Evolutionary conservation across 2,329 filamentous ascomycete species (phyloP).

Genomic region (Diaporthe aspalathi): DNA sequence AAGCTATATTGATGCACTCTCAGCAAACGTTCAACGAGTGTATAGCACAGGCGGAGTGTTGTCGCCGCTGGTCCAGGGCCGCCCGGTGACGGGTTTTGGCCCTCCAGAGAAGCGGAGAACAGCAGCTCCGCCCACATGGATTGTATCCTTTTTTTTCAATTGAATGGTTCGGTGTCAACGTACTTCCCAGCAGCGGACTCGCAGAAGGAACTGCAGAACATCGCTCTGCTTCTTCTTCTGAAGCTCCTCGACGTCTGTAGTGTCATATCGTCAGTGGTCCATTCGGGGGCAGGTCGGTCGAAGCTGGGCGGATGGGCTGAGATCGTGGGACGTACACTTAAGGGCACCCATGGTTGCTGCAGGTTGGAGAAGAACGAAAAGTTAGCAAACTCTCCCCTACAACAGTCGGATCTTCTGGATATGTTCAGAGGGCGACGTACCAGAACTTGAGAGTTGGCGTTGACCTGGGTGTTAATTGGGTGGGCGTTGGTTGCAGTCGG

Average conservation of each 20-base stretch:
- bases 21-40: conserved; percentile 99
- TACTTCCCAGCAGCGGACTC: conserved; percentile 99
- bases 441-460: conserved; percentile 34
- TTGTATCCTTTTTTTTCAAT: conserved; percentile 32
- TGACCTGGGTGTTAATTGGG: conserved; percentile 35
- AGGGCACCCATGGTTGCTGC: conserved; percentile 95
- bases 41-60: conserved; percentile 76
- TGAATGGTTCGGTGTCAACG: conserved; percentile 62
- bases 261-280: conserved; percentile 32
- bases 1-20: conserved; percentile 99
- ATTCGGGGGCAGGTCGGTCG: conserved; percentile 28
- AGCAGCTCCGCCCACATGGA: conserved; percentile 43
- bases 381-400: conserved; percentile 38
- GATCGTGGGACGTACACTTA: conserved; percentile 70
- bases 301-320: conserved; percentile 2
- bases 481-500: conserved; percentile 19
- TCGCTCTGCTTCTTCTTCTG: conserved; percentile 99
- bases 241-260: conserved; percentile 92
- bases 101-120: conserved; percentile 31
- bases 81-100: conserved; percentile 15
- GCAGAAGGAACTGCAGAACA: conserved; percentile 99
- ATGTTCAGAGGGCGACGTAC: conserved; percentile 31
- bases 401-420: neutral
- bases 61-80: conserved; percentile 47
- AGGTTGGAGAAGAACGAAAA: conserved; percentile 38